Percentiles rank a stretch among this genome's conserved stretches.
Evolutionary conservation across 2,329 filamentous ascomycete species (phyloP).

Genomic region (Rutstroemia sp.): DNA sequence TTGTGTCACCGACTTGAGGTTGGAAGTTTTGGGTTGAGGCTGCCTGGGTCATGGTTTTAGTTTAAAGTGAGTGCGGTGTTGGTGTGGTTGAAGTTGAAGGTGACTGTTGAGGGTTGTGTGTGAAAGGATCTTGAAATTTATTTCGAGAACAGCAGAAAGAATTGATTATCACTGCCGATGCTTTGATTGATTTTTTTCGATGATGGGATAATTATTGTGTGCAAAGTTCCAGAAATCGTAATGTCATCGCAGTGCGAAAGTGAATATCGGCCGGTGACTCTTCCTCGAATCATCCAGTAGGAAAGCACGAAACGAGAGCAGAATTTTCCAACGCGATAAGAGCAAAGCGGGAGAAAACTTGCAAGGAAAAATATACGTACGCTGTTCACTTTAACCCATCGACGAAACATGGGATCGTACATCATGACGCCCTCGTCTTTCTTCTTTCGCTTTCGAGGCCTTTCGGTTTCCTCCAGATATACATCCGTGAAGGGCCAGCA

Average conservation of each 20-base stretch:
- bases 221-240: too few relatives aligned
- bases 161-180: too few relatives aligned
- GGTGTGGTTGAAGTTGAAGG: not conserved
- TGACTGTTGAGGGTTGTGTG: not conserved
- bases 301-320: too few relatives aligned
- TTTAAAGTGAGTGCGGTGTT: conserved; percentile 20
- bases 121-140: not conserved
- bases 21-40: conserved; percentile 44
- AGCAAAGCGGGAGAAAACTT: not conserved
- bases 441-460: conserved; percentile 11
- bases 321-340: not conserved
- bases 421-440: conserved; percentile 7
- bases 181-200: not conserved
- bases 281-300: too few relatives aligned
- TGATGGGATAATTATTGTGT: too few relatives aligned
- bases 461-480: conserved; percentile 20
- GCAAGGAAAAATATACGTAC: conserved; percentile 5
- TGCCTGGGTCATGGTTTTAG: conserved; percentile 29
- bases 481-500: conserved; percentile 21
- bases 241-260: too few relatives aligned
- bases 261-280: too few relatives aligned
- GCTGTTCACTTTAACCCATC: conserved; percentile 12
- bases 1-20: conserved; percentile 51
- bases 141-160: too few relatives aligned
- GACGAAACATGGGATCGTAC: conserved; percentile 16